Evolutionary conservation across 2,329 filamentous ascomycete species (phyloP), one percentile per base, ranked within the genome.

Genomic region (Coniella vitis): DNA sequence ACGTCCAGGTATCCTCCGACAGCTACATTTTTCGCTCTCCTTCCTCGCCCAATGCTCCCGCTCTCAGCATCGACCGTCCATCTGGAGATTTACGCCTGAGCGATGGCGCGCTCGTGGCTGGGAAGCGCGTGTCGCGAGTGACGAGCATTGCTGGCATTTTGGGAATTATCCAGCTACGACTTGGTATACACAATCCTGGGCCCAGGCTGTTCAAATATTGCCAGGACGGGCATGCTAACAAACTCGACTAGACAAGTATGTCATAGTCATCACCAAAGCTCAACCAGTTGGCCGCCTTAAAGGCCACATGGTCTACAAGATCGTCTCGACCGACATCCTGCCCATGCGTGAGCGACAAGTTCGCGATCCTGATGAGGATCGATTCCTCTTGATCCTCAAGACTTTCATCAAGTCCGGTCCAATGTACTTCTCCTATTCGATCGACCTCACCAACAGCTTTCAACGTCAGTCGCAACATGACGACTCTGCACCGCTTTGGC

Each of bases 351-450:
- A 97, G 70, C 86, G 89, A 57, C 85, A 88, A 57, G 81, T 97
- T 54, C 88, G 87, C 68, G 93, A 98, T 63, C 81, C 84, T 38
- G 93, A 98, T 65, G 93, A 98, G 74, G 91, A 97, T 68, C 86
- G 82, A 58, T 97, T 96, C 67, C 78, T 97, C 47, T 70, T 75
- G 43, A 76, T 97, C 47, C 79, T 98, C 58, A 90, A 90, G 67
- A 81, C 78, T 41, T 83, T 93, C 54, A 78, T 98, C 58, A 86
- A 86, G 65, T 83, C 80, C 12, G 87, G 87, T 0, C 89, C 91
- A 8, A 90, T 97, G 84, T 97, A 95, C 76, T 98, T 96, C 63
- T 97, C 93, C 49, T 98, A 98, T 73, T 91, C 90, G 8, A 81
- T 95, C 65, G 93, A 98, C 68, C 78, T 98, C 56, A 98, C 93